Conservation (phyloP, 176 grass and related monocot genomes). For the Chrysopogon serrulatus region DNA sequence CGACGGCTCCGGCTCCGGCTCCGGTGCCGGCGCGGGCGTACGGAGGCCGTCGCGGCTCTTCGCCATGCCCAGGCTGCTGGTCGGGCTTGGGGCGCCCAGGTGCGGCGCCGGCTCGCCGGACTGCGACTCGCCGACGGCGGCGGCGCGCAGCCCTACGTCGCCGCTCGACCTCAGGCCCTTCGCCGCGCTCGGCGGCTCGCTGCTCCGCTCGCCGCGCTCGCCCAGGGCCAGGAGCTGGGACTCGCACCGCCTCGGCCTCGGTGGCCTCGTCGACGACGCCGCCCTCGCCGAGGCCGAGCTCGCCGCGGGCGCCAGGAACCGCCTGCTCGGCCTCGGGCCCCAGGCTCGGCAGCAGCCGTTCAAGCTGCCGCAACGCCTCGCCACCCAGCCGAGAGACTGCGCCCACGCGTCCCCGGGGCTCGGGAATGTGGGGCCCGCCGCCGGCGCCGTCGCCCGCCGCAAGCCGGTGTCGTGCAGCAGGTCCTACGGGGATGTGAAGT, state of each 20-base stretch:
- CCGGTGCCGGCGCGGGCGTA: neutral
- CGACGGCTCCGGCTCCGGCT: constrained; percentile 9
- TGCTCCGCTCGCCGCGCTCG: constrained; percentile 35
- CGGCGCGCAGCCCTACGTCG: too few relatives aligned
- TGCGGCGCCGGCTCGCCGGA: neutral
- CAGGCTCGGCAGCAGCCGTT: constrained; percentile 1
- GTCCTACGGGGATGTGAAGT: constrained; percentile 50
- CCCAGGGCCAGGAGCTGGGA: constrained; percentile 68
- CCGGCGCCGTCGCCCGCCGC: neutral
- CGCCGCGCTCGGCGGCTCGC: neutral
- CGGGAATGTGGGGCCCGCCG: constrained; percentile 21
- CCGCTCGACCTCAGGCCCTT: too few relatives aligned
- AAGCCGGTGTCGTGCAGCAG: constrained; percentile 27
- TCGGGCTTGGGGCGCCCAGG: constrained; percentile 43
- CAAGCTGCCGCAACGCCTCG: constrained; percentile 11
- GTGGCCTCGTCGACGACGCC: constrained; percentile 45
- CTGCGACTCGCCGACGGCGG: neutral
- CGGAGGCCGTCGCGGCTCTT: constrained; percentile 53
- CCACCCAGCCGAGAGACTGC: constrained; percentile 53
- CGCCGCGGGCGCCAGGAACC: constrained; percentile 24
- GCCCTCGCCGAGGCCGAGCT: constrained; percentile 27
- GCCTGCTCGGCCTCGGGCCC: constrained; percentile 23
- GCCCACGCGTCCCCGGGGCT: constrained; percentile 7
- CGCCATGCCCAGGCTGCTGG: constrained; percentile 55
- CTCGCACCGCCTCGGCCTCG: constrained; percentile 54